Evolutionary conservation across 2,329 filamentous ascomycete species (phyloP), one percentile per base, ranked within the genome.

Genomic region (Aspergillus vadensis): DNA sequence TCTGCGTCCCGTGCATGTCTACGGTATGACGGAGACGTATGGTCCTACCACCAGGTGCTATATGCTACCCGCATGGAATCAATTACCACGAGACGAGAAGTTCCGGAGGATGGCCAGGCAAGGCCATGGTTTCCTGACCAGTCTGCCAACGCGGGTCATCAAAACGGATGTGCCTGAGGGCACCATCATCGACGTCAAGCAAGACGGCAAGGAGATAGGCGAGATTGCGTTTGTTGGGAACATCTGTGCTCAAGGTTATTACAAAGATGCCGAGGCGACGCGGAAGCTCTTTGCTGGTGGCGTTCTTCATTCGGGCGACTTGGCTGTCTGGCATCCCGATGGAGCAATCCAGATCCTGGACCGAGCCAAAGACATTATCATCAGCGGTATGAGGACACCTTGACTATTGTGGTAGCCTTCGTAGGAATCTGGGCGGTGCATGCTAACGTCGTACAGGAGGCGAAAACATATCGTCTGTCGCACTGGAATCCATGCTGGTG

Each of bases 1-100:
- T 72, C 83, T 99, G 7, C 84, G 89, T 21, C 95, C 95, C 0
- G 91, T 97, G 0, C 95, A 99, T 74, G 92, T 96, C 7, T 99
- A 99, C 74, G 95, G 95, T 41, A 72, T 89, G 69, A 89, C 87
- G 1, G 88, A 98, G 79, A 98, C 94, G 0, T 98, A 98, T 70
- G 95, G 95, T 0, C 95, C 95, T 9, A 94, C 97, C 62, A 98
- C 93, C 1, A 97, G 96, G 75, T 92, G 93, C 9, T 99, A 99
- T 70, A 83, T 89, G 58, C 85, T 98, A 78, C 91, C 92, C 0
- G 82, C 85, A 30, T 99, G 95, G 95, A 87, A 95, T n/a, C 71
- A 75, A 0, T 81, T 97, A 1, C 85, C 90, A 0, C 66, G 80
- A 4, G 86, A 90, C 27, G 91, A 97, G 63, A 92, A 90, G 74